A percentile compares a stretch with the other conserved stretches of the same genome.
Evolutionary conservation across 305 asterid genomes (phyloP).

Genomic region (Andrographis paniculata): DNA sequence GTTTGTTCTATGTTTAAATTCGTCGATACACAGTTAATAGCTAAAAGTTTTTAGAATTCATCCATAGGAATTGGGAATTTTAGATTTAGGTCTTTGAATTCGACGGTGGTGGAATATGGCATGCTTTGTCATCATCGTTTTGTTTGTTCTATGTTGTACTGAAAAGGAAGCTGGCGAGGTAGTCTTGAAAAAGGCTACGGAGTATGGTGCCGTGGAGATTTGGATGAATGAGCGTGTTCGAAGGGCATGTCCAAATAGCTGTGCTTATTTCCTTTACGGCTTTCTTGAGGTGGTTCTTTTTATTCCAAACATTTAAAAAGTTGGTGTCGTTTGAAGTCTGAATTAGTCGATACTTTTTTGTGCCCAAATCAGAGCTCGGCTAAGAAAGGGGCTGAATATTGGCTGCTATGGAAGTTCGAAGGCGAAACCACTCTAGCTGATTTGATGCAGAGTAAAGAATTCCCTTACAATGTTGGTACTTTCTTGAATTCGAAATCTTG

Average conservation of each 20-base stretch:
- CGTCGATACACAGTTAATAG: too few relatives aligned
- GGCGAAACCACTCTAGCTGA: slow-evolving; percentile 93
- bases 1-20: too few relatives aligned
- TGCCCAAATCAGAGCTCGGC: slow-evolving; percentile 59
- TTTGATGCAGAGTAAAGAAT: slow-evolving; percentile 84
- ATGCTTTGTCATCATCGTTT: slow-evolving; percentile 3
- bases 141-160: slow-evolving; percentile 14
- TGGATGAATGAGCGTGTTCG: slow-evolving; percentile 99
- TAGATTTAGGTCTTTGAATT: slow-evolving; percentile 3
- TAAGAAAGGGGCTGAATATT: slow-evolving; percentile 75
- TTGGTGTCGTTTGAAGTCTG: slow-evolving; percentile 4
- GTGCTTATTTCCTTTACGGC: slow-evolving; percentile 91
- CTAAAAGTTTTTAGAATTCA: neutral
- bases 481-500: slow-evolving; percentile 15
- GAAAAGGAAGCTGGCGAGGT: slow-evolving; percentile 54
- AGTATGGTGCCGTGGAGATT: slow-evolving; percentile 98
- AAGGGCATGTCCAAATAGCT: slow-evolving; percentile 90
- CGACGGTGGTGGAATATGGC: neutral
- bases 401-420: slow-evolving; percentile 95
- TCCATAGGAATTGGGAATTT: slow-evolving; percentile 5
- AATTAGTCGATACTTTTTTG: slow-evolving; percentile 2
- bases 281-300: slow-evolving; percentile 79
- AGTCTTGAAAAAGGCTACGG: slow-evolving; percentile 87
- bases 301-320: slow-evolving; percentile 16
- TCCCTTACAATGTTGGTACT: slow-evolving; percentile 92